Evolutionary conservation across 805 yeast genomes (phyloP), one percentile per base, ranked within the genome.

Genomic region (Lipomyces anomalus): DNA sequence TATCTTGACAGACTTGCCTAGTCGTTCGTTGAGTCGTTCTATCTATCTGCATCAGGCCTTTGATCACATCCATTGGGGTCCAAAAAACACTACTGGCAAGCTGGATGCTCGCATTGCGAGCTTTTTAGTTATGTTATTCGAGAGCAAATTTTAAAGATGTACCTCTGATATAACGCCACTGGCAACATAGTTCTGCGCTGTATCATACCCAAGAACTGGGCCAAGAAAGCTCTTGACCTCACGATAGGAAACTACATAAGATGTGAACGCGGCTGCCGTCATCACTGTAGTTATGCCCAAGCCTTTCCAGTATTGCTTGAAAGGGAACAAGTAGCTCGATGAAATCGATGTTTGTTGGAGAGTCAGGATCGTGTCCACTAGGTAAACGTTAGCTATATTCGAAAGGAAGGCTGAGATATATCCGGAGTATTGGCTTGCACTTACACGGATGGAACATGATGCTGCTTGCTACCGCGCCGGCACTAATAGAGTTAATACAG

Each of bases 31-130:
- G 47, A 7, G 44, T 40, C 5, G 48, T 42, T 26, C 47, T 48
- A 28, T 56, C 49, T 20, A 69, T 60, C 52, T 69, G 73, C 65
- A 68, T 60, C 18, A 72, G 61, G 30, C 72, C 73, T 53, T 70
- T 69, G 41, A 69, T 52, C n/a, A 68, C 71, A 56, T 69, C 73
- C 65, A 70, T 68, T 1, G 73, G 73, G 16, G 73, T 69, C 69
- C 70, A 69, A 13, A 69, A 56, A 32, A 63, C 48, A 16, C 67
- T 61, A 30, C 69, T 65, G 4, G 66, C 59, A 4, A 67, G 22
- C 59, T 47, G 21, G 2, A 6, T n/a, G n/a, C n/a, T n/a, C n/a
- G n/a, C n/a, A n/a, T n/a, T n/a, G n/a, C n/a, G n/a, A n/a, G n/a
- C n/a, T n/a, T n/a, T n/a, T n/a, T n/a, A n/a, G n/a, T n/a, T n/a